Base-by-base conservation (phyloP, 495 filamentous ascomycete species). In the Rhizodiscina lignyota region DNA sequence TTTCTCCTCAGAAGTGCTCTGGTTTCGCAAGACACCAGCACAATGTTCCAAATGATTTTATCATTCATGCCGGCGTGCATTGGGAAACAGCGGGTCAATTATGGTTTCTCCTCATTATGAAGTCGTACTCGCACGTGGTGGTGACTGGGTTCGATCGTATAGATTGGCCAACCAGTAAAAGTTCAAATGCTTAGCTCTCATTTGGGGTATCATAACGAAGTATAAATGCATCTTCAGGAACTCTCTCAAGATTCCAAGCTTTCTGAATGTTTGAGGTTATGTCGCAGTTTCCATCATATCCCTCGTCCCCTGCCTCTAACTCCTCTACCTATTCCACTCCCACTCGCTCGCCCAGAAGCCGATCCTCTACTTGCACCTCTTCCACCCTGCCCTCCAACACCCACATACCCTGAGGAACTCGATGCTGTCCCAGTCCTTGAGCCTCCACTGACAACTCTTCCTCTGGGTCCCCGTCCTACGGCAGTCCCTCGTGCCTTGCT, bases 321-420 rank as follows among this genome's bases (percentile, higher is more conserved):
- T 10, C 41, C 37, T 34, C 47, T 35, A 32, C 35, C 38, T 22
- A 38, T 42, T 16, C 43, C 39, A 23, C 29, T 46, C 5, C 35
- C 34, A 11, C 39, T 37, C 15, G 18, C 24, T 18, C 63, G 63
- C 24, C 65, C 68, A 45, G 62, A 68, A n/a, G 45, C 50, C 12
- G 60, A 56, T 37, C 62, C 56, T 39, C 64, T 17, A 21, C 17
- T 19, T 35, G 10, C 54, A 48, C 53, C 46, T 33, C 60, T 18
- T 16, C 51, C 54, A n/a, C 47, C 49, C 40, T 58, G 60, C 10
- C 59, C 59, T 23, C 61, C 60, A 34, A 58, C 54, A 11, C 57
- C 53, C 34, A 53, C 67, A 36, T 75, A 58, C 5, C 67, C 66
- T 1, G 40, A 26, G 57, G 48, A 29, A 42, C 53, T 31, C 40